Evolutionary conservation across 352 stramenopile species (phyloP).

Genomic region (Phytophthora crassamura): DNA sequence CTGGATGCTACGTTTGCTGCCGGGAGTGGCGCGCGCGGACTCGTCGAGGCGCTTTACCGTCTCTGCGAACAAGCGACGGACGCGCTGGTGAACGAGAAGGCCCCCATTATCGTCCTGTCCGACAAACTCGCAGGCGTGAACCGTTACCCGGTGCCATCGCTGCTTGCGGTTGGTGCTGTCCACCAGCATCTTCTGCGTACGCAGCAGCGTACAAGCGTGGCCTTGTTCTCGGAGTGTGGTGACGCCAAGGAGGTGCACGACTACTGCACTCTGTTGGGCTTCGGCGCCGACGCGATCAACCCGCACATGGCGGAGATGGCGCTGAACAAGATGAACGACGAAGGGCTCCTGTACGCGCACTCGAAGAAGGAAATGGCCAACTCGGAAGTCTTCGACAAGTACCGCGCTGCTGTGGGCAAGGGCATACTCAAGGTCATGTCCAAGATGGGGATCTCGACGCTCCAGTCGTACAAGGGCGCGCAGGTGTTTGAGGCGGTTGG

Average conservation of each 20-base stretch:
- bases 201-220: conserved; percentile 89
- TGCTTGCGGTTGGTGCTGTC: conserved; percentile 95
- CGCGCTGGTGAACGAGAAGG: conserved; percentile 84
- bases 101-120: conserved; percentile 91
- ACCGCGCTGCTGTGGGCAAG: conserved; percentile 71
- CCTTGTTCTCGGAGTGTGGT: conserved; percentile 94
- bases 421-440: conserved; percentile 86
- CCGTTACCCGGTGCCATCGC: conserved; percentile 93
- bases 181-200: conserved; percentile 96
- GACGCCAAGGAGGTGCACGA: conserved; percentile 98
- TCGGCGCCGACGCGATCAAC: conserved; percentile 95
- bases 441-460: conserved; percentile 97
- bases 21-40: conserved; percentile 61
- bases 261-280: conserved; percentile 94
- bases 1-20: conserved; percentile 75
- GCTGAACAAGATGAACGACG: conserved; percentile 95
- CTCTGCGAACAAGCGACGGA: conserved; percentile 95
- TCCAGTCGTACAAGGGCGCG: conserved; percentile 95
- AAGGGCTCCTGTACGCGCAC: conserved; percentile 86
- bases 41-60: conserved; percentile 89
- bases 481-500: conserved; percentile 97
- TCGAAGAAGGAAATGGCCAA: conserved; percentile 59
- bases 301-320: conserved; percentile 96
- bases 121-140: conserved; percentile 90
- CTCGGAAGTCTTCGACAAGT: conserved; percentile 71